A percentile compares a stretch with the other conserved stretches of the same genome.
phyloP scores from a whole-genome alignment of 2,329 filamentous ascomycete genomes.

The Beauveria scarabaeidicola region DNA sequence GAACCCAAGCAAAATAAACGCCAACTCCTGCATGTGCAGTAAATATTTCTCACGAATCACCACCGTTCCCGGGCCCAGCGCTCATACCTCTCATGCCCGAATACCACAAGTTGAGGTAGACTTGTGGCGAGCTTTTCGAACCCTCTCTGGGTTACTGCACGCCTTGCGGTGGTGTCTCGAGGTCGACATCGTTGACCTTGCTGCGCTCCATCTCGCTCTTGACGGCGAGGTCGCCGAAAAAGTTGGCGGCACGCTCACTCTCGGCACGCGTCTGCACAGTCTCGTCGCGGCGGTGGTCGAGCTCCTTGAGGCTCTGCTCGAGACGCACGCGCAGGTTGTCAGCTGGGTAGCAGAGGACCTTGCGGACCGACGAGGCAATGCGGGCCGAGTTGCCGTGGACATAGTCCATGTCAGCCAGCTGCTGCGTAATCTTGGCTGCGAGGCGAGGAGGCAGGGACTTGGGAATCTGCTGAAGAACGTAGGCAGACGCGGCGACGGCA shows the following conservation, averaged over 20 bases:
- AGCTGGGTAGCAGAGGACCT: conserved; percentile 79
- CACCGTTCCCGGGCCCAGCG: not conserved
- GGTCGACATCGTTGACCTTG: conserved; percentile 43
- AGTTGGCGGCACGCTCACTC: conserved; percentile 80
- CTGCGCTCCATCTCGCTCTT: conserved; percentile 46
- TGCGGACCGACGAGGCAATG: conserved; percentile 77
- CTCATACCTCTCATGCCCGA: not conserved
- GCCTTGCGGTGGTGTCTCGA: conserved; percentile 42
- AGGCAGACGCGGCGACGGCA: conserved; percentile 70
- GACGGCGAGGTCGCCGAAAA: conserved; percentile 78
- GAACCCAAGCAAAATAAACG: conserved; percentile 1
- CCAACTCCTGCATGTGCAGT: conserved; percentile 2
- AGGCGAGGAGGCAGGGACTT: conserved; percentile 80
- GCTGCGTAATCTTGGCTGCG: conserved; percentile 71
- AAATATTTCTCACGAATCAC: not conserved
- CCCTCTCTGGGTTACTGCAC: not conserved
- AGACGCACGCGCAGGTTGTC: conserved; percentile 78
- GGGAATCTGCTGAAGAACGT: conserved; percentile 80
- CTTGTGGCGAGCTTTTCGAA: not conserved
- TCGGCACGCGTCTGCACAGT: conserved; percentile 73
- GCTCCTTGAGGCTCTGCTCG: conserved; percentile 76
- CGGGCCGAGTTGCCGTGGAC: conserved; percentile 80
- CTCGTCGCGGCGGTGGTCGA: conserved; percentile 70
- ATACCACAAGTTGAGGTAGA: not conserved
- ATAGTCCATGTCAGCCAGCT: conserved; percentile 79